Evolutionary conservation across 441 rosid species (phyloP), one percentile per base, ranked within the genome.

Genomic region (Gossypium davidsonii): DNA sequence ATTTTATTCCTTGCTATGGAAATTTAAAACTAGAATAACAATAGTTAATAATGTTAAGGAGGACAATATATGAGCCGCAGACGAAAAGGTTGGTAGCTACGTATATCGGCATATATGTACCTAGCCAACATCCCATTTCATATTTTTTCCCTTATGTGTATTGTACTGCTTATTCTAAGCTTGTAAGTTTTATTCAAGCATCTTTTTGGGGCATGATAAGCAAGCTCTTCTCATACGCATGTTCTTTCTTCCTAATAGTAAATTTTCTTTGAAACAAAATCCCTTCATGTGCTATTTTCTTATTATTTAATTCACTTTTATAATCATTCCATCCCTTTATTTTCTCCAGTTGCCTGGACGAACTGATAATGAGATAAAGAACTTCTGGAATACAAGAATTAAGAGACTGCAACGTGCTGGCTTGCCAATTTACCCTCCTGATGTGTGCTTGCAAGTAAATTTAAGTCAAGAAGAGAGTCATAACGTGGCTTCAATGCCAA

Each of bases 301-400:
- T 51, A 49, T 51, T 51, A n/a, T 51, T 66, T 28, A 25, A 26
- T 26, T 42, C 31, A 25, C 15, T 25, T 71, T 8, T 71, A 21
- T 57, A 71, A 44, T 71, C 53, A 44, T 49, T 53, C 28, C 53
- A 7, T 66, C 56, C 48, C 46, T 74, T 39, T 70, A 59, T 63
- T 71, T 7, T 58, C 81, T 20, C 23, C 84, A 95, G 99, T 80
- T 95, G 81, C 99, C 97, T 70, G 99, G 99, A 59, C 95, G 99
- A 68, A 95, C 99, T 51, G 99, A 95, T 85, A 95, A 95, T 76
- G 99, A 95, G 87, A 93, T 95, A 82, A 95, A 95, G 82, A 95
- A 95, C 82, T 95, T 91, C 79, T 93, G 99, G 99, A 95, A 95
- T 81, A 95, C 99, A 12, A 85, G 98, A 73, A 87, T 93, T 73